Conservation (phyloP, 257 asterid species). For the Apocynum venetum region DNA sequence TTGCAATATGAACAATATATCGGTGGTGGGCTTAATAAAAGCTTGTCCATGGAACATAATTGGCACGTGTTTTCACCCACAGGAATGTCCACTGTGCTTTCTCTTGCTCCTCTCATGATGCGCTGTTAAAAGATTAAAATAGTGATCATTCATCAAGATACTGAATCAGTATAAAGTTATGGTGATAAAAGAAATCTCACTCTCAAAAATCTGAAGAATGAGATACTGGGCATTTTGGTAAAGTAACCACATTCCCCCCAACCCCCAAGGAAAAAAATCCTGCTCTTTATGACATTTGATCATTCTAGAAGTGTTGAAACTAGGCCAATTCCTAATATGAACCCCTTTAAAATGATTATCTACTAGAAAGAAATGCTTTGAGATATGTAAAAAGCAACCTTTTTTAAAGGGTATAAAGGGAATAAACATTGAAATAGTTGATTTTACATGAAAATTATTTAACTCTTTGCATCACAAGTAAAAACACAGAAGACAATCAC, state of each 20-base stretch:
- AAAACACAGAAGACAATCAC: not conserved
- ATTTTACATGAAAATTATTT: not conserved
- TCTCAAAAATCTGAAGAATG: not conserved
- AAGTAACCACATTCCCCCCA: not conserved
- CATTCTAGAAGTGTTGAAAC: not conserved
- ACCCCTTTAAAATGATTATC: not conserved
- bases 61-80: conserved; percentile 45
- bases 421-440: not conserved
- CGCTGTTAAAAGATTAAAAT: conserved; percentile 15
- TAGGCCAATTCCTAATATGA: not conserved
- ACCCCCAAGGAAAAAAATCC: not conserved
- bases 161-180: not conserved
- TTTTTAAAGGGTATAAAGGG: not conserved
- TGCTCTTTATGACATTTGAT: not conserved
- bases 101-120: conserved; percentile 19
- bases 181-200: not conserved
- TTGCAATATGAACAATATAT: conserved; percentile 48
- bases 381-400: not conserved
- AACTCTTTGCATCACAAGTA: not conserved
- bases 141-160: conserved; percentile 9
- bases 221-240: not conserved
- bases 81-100: conserved; percentile 13
- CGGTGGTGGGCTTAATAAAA: conserved; percentile 39
- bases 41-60: conserved; percentile 39
- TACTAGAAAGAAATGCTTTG: not conserved